Base-by-base conservation (phyloP, 1,139 yeast genomes). In the Suhomyces maxii region DNA sequence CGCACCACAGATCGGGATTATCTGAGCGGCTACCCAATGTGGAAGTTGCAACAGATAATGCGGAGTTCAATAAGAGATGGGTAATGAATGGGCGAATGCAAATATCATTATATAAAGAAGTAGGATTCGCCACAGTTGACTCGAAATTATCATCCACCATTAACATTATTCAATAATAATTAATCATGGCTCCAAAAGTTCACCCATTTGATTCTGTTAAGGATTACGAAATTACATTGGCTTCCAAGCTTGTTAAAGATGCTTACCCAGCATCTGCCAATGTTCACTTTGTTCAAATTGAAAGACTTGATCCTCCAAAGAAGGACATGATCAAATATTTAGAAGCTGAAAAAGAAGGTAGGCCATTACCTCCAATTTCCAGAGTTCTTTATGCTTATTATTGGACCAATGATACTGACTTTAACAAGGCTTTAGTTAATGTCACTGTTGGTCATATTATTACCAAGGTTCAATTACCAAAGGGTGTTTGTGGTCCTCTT, bases 301-400 rank as follows among this genome's bases (percentile, higher is more conserved):
- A 86, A 60, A 78, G 83, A 59, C 65, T 82, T 47, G 96, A 89
- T 62, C 96, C 96, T 33, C 95, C 96, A 52, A 89, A 89, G 77
- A 72, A 80, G 57, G 82, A 78, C 54, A 83, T 89, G 85, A 65
- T 83, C 50, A 80, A 77, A 56, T 87, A 76, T 65, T 71, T 89
- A 54, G 86, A 80, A 48, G 87, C 89, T 46, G 93, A 86, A 69
- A 78, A 73, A 57, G 70, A 79, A 41, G 89, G 89, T 30, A 65
- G 63, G 37, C 72, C 79, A 25, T 67, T 81, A 40, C 86, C 89
- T 37, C 61, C 65, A 26, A 80, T 84, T 49, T 73, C 87, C 44
- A 82, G 96, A 71, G 74, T 86, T 42, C 80, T 83, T 30, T 86
- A 83, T 64, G 79, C 73, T 38, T 82, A 84, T 70, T 88, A 84